Conservation (phyloP, 805 yeast genomes). For the Metschnikowia arizonensis region DNA sequence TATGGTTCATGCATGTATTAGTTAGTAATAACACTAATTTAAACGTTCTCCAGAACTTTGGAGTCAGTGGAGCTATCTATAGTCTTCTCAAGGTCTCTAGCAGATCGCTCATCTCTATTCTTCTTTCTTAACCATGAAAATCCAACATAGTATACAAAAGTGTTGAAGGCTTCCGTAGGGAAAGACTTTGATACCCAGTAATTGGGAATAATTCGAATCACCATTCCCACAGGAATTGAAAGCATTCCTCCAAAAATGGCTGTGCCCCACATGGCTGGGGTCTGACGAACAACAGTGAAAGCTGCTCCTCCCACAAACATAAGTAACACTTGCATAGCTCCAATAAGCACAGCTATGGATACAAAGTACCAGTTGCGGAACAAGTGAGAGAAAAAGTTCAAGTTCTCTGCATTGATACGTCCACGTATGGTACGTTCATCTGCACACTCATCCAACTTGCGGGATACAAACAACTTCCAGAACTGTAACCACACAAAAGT, state of each 20-base stretch:
- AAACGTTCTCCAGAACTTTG: background rate
- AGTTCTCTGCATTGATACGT: conserved; percentile 58
- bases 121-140: conserved; percentile 33
- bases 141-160: conserved; percentile 34
- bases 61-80: conserved; percentile 1
- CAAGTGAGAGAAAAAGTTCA: conserved; percentile 80
- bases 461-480: conserved; percentile 84
- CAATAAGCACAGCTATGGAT: conserved; percentile 66
- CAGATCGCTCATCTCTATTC: conserved; percentile 18
- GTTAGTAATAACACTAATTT: too few species aligned
- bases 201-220: conserved; percentile 83
- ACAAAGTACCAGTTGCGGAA: conserved; percentile 81
- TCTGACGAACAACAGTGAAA: conserved; percentile 73
- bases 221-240: conserved; percentile 74
- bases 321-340: conserved; percentile 78
- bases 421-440: conserved; percentile 54
- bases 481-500: conserved; percentile 97
- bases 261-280: conserved; percentile 85
- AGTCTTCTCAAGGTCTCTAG: conserved; percentile 19
- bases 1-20: too few species aligned
- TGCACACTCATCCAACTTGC: conserved; percentile 86
- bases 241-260: conserved; percentile 77
- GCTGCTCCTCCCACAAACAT: conserved; percentile 98
- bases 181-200: conserved; percentile 59
- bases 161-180: conserved; percentile 55